Evolutionary conservation across 1,284 basidiomycete species (phyloP).

Genomic region (Xerocomus minutiporus): DNA sequence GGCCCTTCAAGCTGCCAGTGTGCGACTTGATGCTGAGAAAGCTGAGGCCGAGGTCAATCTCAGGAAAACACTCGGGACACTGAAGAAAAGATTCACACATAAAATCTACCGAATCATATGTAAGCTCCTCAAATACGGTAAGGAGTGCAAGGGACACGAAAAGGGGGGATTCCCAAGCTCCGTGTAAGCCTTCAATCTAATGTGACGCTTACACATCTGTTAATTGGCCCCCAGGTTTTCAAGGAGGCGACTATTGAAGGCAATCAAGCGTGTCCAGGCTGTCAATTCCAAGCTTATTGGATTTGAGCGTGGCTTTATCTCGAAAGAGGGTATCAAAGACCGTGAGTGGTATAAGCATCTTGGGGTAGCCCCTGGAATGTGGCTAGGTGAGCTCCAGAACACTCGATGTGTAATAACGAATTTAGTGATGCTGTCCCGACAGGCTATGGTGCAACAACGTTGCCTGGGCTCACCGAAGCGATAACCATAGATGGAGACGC

Average conservation of each 20-base stretch:
- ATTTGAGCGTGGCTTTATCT: conserved; percentile 74
- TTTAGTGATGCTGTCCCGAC: conserved; percentile 9
- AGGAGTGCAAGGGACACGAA: conserved; percentile 16
- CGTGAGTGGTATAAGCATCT: conserved; percentile 72
- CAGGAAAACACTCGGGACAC: conserved; percentile 19
- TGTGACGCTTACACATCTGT: neutral
- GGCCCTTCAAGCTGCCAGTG: conserved; percentile 48
- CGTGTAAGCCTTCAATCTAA: conserved; percentile 15
- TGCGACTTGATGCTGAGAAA: conserved; percentile 52
- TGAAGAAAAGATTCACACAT: conserved; percentile 9
- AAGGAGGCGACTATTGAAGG: conserved; percentile 38
- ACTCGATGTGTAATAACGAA: conserved; percentile 4
- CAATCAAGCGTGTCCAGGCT: conserved; percentile 45
- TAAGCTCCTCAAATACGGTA: conserved; percentile 28
- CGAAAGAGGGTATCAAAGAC: conserved; percentile 59
- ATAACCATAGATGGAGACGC: conserved; percentile 47
- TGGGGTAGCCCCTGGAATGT: conserved; percentile 71
- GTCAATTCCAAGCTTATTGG: conserved; percentile 56
- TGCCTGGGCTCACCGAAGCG: conserved; percentile 61
- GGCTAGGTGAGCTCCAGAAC: conserved; percentile 47
- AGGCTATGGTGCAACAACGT: conserved; percentile 62
- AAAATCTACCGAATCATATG: conserved; percentile 27
- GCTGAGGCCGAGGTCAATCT: conserved; percentile 35
- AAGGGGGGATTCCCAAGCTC: conserved; percentile 2
- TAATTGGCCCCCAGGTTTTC: conserved; percentile 15